Base-by-base conservation (phyloP, 495 filamentous ascomycete genomes). In the Rhypophila decipiens region DNA sequence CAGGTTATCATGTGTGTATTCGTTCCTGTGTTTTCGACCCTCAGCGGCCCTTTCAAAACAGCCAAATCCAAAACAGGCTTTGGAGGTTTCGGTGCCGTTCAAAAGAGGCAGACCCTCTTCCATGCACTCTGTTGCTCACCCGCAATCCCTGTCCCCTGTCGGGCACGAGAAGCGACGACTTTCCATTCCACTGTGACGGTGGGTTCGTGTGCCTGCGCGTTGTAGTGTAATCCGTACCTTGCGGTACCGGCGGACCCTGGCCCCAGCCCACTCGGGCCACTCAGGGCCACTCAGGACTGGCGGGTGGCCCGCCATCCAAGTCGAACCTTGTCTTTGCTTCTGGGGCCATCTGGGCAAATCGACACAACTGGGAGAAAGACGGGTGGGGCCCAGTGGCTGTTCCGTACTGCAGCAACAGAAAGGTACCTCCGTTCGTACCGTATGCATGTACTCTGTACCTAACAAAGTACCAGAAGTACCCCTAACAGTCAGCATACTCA, bases 71-170 rank as follows among this genome's bases (percentile, higher is more conserved):
- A n/a, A n/a, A n/a, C n/a, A n/a, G n/a, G n/a, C n/a, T n/a, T n/a
- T n/a, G n/a, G n/a, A n/a, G n/a, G n/a, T n/a, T n/a, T n/a, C n/a
- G n/a, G n/a, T n/a, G n/a, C n/a, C n/a, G n/a, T n/a, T n/a, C n/a
- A n/a, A n/a, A n/a, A n/a, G n/a, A n/a, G n/a, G n/a, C n/a, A n/a
- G n/a, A n/a, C n/a, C n/a, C n/a, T n/a, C n/a, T 13, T 31, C 27
- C 50, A 43, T 52, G 50, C 50, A 43, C 31, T 50, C 38, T 55
- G 55, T 62, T 70, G 64, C 64, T 58, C 67, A 67, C 65, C 66
- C 66, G 66, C 61, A 62, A 69, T 67, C 63, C 60, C 58, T 59
- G 64, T 52, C 47, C 63, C 67, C 56, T 68, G 67, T 57, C 51
- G 55, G 54, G 51, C 51, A 52, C 39, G 44, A 53, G 53, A 55